Percentiles rank a stretch among this genome's conserved stretches.
These are phyloP conservation scores for Fusarium pseudoanthophilum DNA, from an alignment of 2,329 filamentous ascomycete genomes.

Conservation along the genomic window DNA sequence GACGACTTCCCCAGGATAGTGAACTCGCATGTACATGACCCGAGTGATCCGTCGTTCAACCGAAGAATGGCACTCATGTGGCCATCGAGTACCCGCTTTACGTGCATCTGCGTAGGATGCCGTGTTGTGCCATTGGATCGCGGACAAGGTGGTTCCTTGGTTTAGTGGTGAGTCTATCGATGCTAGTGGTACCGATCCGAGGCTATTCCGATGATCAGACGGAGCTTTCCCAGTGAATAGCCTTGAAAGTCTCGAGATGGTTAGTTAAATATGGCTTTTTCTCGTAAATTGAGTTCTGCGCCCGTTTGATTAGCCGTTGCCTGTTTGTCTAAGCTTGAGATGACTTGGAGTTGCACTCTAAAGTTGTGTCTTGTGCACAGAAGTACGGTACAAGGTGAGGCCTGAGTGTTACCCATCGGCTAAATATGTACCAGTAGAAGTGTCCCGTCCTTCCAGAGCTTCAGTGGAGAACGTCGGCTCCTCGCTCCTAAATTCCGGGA, in stretches of 20 bases:
- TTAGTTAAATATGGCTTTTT: neutral
- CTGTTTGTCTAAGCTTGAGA: too few relatives aligned
- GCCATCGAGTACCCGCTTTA: constrained; percentile 36
- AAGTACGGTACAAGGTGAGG: neutral
- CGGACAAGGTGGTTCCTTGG: constrained; percentile 21
- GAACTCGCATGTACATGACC: constrained; percentile 4
- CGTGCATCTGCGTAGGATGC: constrained; percentile 20
- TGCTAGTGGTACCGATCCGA: constrained; percentile 17
- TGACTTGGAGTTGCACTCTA: neutral
- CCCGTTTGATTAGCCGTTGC: neutral
- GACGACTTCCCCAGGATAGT: constrained; percentile 4
- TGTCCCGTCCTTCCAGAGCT: neutral
- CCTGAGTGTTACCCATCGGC: neutral
- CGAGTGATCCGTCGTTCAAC: constrained; percentile 34
- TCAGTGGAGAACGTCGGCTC: constrained; percentile 8
- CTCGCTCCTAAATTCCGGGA: neutral
- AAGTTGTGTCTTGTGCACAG: neutral
- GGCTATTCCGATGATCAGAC: constrained; percentile 30
- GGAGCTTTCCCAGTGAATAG: constrained; percentile 19
- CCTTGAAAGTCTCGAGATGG: neutral
- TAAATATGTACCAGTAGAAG: constrained; percentile 21
- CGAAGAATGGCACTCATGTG: constrained; percentile 34
- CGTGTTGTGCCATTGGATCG: constrained; percentile 38
- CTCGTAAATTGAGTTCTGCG: neutral
- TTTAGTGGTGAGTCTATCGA: constrained; percentile 7